Conservation (phyloP, 371 early-diverging fungal species). For the Mucor racemosus region DNA sequence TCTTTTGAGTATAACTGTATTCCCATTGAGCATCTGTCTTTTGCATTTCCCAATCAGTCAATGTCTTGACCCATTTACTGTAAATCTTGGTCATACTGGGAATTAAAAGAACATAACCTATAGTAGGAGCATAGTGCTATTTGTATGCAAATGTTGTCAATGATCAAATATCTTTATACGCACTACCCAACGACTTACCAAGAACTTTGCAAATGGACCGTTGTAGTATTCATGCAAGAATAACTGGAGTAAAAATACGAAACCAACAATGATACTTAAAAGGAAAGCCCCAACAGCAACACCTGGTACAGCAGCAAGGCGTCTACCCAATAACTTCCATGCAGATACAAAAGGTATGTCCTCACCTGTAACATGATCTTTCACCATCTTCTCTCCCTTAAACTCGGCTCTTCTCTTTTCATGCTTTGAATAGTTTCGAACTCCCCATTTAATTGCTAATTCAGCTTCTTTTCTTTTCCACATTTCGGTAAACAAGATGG, state of each 20-base stretch:
- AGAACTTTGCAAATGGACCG: conserved; percentile 67
- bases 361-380: conserved; percentile 81
- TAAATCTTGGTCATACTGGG: conserved; percentile 75
- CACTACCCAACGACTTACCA: conserved; percentile 29
- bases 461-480: conserved; percentile 82
- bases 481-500: conserved; percentile 72
- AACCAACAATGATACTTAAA: conserved; percentile 66
- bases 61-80: conserved; percentile 58
- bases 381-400: conserved; percentile 58
- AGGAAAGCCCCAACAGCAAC: conserved; percentile 65
- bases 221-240: conserved; percentile 82
- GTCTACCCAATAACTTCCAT: conserved; percentile 72
- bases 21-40: conserved; percentile 76
- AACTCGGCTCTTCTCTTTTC: conserved; percentile 73
- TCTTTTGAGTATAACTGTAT: conserved; percentile 76
- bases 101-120: conserved; percentile 76
- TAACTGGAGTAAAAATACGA: conserved; percentile 78
- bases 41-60: conserved; percentile 87
- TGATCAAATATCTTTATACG: neutral
- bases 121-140: conserved; percentile 73
- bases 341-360: conserved; percentile 68
- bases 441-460: conserved; percentile 80
- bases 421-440: conserved; percentile 65
- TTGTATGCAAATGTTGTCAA: neutral
- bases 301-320: conserved; percentile 63